Percentiles rank a stretch among this genome's conserved stretches.
Conservation (phyloP, 345 rosid genomes). For the Melaleuca alternifolia region DNA sequence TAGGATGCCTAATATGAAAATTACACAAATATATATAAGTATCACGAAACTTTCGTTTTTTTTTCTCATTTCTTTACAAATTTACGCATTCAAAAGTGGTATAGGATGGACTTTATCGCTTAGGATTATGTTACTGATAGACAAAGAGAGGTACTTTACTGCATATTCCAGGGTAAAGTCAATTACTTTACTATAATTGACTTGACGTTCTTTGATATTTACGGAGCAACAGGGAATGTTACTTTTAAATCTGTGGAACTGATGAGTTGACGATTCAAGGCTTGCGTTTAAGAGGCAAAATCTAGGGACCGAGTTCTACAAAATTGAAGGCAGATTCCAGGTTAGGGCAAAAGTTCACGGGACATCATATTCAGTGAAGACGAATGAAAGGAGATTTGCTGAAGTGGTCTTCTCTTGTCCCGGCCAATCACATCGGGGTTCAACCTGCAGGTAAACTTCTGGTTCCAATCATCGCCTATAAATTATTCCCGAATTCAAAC, state of each 20-base stretch:
- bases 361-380: neutral
- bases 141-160: neutral
- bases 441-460: neutral
- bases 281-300: neutral
- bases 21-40: neutral
- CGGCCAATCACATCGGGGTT: neutral
- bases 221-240: neutral
- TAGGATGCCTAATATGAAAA: neutral
- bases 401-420: neutral
- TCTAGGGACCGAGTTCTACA: neutral
- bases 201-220: neutral
- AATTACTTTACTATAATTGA: too few species aligned
- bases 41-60: neutral
- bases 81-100: neutral
- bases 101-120: neutral
- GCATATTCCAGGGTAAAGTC: too few species aligned
- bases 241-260: neutral
- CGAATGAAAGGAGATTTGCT: neutral
- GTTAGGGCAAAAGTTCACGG: neutral
- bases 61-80: neutral
- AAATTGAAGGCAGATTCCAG: neutral
- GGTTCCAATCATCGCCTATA: neutral
- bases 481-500: neutral
- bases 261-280: neutral
- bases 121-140: neutral